Evolutionary conservation across 768 basidiomycete species (phyloP), one percentile per base, ranked within the genome.

Genomic region (Suillus paluster): DNA sequence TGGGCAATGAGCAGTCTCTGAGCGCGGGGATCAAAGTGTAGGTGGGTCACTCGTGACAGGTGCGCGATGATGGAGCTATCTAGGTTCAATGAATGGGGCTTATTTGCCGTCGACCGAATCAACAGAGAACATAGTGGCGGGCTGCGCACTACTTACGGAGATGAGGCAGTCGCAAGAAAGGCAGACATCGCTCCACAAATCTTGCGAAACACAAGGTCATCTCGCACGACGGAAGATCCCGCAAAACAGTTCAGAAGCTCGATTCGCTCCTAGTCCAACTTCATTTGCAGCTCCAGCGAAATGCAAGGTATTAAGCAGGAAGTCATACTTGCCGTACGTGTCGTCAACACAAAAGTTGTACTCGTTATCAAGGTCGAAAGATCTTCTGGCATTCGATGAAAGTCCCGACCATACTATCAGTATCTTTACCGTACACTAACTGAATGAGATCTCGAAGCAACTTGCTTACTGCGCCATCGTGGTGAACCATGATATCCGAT

Each of bases 321-420:
- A 96, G 1, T 92, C 92, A 42, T 86, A 88, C 41, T 81, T 77
- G 2, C 88, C 87, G 70, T 95, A 92, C 9, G 90, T 95, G 46
- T 95, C 89, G 68, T 99, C 97, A 49, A 99, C 94, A 25, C 92
- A 89, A 74, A 94, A 99, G 64, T 89, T 87, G 74, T 91, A 88
- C 72, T n/a, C n/a, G n/a, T n/a, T n/a, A n/a, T n/a, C n/a, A n/a
- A n/a, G n/a, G n/a, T n/a, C n/a, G n/a, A n/a, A n/a, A n/a, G n/a
- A 97, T 89, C 57, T 85, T 89, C 77, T 99, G 97, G 67, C 91
- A 91, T 80, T 99, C 97, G 73, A 99, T 97, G 75, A 89, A 95
- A 0, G 95, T 94, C 63, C 94, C 96, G 71, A 99, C 97, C 92
- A 98, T 97, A 44, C 97, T n/a, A n/a, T n/a, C n/a, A n/a, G n/a